A percentile compares a stretch with the other conserved stretches of the same genome.
These are phyloP conservation scores for Cryphonectria japonica DNA, from an alignment of 2,329 filamentous ascomycete genomes.

Conservation along the genomic window DNA sequence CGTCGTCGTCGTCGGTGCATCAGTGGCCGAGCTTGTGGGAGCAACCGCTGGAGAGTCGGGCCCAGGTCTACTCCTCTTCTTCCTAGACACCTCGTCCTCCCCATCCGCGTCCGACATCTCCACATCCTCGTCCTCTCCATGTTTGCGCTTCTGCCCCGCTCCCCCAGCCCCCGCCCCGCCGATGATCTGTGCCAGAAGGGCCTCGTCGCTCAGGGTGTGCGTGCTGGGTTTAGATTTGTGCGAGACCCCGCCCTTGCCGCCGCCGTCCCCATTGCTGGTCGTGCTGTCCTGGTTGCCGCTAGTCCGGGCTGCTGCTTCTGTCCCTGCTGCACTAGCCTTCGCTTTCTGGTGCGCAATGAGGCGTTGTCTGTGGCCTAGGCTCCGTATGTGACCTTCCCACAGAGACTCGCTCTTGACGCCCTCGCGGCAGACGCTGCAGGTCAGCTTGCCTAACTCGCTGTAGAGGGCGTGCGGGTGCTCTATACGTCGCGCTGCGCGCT, in stretches of 20 bases:
- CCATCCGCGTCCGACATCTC: slow-evolving; percentile 39
- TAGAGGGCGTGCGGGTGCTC: slow-evolving; percentile 71
- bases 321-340: slow-evolving; percentile 21
- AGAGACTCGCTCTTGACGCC: slow-evolving; percentile 67
- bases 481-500: slow-evolving; percentile 74
- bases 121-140: slow-evolving; percentile 37
- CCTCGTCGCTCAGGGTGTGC: slow-evolving; percentile 37
- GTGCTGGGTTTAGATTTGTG: slow-evolving; percentile 26
- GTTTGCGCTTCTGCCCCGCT: slow-evolving; percentile 36
- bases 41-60: slow-evolving; percentile 25
- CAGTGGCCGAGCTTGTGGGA: background rate
- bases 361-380: slow-evolving; percentile 50
- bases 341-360: slow-evolving; percentile 34
- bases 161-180: slow-evolving; percentile 10
- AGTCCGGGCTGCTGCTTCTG: slow-evolving; percentile 31
- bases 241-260: slow-evolving; percentile 24
- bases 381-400: slow-evolving; percentile 67
- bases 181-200: slow-evolving; percentile 25
- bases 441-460: slow-evolving; percentile 67
- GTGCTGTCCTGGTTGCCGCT: slow-evolving; percentile 17
- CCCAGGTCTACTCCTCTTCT: slow-evolving; percentile 52
- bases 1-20: background rate
- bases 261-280: background rate
- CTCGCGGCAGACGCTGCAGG: slow-evolving; percentile 69
- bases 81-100: slow-evolving; percentile 39